phyloP scores from a whole-genome alignment of 768 basidiomycete species.

The Tulasnella sp. region DNA sequence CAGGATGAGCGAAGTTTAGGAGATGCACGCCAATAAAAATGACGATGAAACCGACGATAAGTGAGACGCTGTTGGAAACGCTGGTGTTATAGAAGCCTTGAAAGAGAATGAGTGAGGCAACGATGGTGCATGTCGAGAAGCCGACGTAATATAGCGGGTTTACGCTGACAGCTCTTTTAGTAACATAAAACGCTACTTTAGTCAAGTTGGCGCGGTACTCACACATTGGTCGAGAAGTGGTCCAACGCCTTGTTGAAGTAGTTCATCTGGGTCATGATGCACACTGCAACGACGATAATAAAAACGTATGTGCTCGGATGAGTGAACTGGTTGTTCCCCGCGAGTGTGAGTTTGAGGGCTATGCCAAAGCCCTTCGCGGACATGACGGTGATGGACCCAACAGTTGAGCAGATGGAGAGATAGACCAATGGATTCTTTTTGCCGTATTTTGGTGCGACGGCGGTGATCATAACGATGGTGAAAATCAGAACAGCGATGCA shows the following conservation, averaged over 20 bases:
- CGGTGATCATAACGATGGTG: slow-evolving; percentile 76
- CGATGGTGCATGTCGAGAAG: slow-evolving; percentile 86
- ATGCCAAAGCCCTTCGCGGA: slow-evolving; percentile 97
- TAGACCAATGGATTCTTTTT: slow-evolving; percentile 83
- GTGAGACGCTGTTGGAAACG: slow-evolving; percentile 69
- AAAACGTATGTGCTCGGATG: slow-evolving; percentile 97
- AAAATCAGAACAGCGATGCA: slow-evolving; percentile 76
- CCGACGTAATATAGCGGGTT: slow-evolving; percentile 98
- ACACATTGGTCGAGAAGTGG: slow-evolving; percentile 96
- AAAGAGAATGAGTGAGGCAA: slow-evolving; percentile 93
- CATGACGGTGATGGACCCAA: slow-evolving; percentile 97
- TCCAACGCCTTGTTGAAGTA: slow-evolving; percentile 98
- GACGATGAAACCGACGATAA: slow-evolving; percentile 79
- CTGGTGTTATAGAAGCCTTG: slow-evolving; percentile 90
- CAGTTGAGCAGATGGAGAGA: slow-evolving; percentile 91
- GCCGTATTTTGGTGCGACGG: slow-evolving; percentile 73
- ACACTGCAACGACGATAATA: slow-evolving; percentile 64
- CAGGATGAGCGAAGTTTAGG: slow-evolving; percentile 64
- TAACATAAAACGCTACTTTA: not conserved
- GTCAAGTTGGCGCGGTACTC: slow-evolving; percentile 28
- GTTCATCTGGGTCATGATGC: slow-evolving; percentile 89
- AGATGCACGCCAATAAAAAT: slow-evolving; percentile 98
- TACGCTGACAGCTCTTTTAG: slow-evolving; percentile 42
- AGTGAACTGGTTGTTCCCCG: slow-evolving; percentile 89
- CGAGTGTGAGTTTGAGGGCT: slow-evolving; percentile 86